Percentiles rank a stretch among this genome's conserved stretches.
These are phyloP conservation scores for Talaromyces borbonicus DNA, from an alignment of 495 filamentous ascomycete species.

Conservation along the genomic window DNA sequence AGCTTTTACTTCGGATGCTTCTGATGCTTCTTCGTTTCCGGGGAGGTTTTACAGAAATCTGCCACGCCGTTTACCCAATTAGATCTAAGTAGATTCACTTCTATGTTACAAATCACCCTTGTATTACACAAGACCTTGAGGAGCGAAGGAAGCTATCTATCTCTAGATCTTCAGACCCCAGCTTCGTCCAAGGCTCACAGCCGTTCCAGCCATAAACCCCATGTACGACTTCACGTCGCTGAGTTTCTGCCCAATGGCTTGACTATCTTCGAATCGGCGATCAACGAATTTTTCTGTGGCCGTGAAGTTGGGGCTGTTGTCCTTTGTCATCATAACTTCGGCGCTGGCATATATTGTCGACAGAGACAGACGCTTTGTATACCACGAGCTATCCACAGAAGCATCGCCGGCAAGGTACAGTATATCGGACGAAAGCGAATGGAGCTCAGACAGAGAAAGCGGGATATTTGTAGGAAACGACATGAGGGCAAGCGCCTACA, in stretches of 20 bases:
- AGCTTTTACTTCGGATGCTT: no score
- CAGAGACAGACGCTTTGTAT: slow-evolving; percentile 73
- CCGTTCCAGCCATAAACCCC: slow-evolving; percentile 59
- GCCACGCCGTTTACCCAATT: no score
- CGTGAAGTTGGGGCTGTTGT: slow-evolving; percentile 50
- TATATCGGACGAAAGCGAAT: slow-evolving; percentile 77
- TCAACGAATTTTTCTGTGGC: slow-evolving; percentile 76
- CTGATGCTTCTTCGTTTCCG: no score
- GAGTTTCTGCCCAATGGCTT: slow-evolving; percentile 46
- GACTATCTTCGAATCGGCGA: slow-evolving; percentile 61
- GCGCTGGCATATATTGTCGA: slow-evolving; percentile 73
- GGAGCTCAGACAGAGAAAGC: slow-evolving; percentile 67
- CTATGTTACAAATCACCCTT: no score
- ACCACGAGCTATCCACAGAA: slow-evolving; percentile 79
- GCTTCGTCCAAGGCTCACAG: slow-evolving; percentile 31
- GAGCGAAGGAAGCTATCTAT: background rate
- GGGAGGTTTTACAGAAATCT: no score
- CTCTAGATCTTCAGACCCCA: slow-evolving; percentile 39
- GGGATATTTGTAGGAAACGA: slow-evolving; percentile 68
- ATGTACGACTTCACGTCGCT: slow-evolving; percentile 58
- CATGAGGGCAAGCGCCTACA: slow-evolving; percentile 79
- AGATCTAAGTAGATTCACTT: no score
- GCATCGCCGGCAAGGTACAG: slow-evolving; percentile 72
- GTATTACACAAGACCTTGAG: background rate
- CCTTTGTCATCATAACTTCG: slow-evolving; percentile 90